These are phyloP conservation scores for Mucor lusitanicus DNA, from an alignment of 371 early-diverging fungal species.

Conservation along the genomic window DNA sequence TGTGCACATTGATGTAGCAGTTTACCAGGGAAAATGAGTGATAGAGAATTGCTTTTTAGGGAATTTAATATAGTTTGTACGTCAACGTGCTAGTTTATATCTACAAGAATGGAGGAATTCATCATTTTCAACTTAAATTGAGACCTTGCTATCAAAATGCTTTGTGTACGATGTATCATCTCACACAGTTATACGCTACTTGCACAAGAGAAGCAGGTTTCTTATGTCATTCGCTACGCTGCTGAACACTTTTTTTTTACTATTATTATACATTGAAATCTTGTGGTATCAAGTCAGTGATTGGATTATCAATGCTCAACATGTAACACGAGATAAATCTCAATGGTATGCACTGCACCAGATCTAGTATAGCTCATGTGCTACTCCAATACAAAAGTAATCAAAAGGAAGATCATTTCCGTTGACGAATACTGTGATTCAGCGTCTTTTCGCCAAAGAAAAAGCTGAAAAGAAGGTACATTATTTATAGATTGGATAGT, in stretches of 20 bases:
- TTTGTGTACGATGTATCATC: neutral
- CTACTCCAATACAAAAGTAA: constrained; percentile 3
- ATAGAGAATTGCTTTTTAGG: neutral
- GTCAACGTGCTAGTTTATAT: constrained; percentile 1
- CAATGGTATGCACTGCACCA: neutral
- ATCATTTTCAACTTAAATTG: neutral
- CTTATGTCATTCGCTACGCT: neutral
- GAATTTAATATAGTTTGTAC: neutral
- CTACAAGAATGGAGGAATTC: neutral
- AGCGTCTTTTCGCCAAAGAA: neutral
- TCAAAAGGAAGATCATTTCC: neutral
- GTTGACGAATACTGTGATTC: neutral
- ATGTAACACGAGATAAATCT: neutral
- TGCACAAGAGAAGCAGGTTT: neutral
- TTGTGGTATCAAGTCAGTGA: neutral
- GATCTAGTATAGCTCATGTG: constrained; percentile 2
- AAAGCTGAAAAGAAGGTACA: neutral
- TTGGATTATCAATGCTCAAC: neutral
- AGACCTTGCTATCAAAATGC: neutral
- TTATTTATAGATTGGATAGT: neutral
- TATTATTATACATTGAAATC: neutral
- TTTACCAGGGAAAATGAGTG: neutral
- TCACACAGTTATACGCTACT: neutral
- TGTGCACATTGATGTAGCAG: neutral
- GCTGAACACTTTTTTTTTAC: neutral